These are phyloP conservation scores for Delonix regia DNA, from an alignment of 306 rosid species.

Conservation along the genomic window DNA sequence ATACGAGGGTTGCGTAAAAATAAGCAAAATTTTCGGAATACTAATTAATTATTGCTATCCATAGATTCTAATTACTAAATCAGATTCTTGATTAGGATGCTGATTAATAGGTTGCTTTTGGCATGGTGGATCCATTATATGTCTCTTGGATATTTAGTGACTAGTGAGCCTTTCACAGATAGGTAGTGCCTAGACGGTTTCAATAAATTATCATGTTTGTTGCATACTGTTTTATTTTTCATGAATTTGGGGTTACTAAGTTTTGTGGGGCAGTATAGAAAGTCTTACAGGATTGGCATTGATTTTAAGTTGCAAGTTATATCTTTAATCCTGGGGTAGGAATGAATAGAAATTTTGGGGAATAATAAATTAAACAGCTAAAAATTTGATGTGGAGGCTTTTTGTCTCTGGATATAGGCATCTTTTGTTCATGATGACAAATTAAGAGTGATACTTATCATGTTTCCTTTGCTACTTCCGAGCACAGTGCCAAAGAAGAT, in stretches of 20 bases:
- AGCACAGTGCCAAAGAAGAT: not conserved
- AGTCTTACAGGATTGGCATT: not conserved
- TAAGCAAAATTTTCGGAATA: not conserved
- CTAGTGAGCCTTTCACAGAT: not conserved
- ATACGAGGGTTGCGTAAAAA: not conserved
- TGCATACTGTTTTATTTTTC: not conserved
- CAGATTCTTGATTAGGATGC: not conserved
- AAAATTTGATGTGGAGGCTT: not conserved
- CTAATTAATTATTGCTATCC: not conserved
- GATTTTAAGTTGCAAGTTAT: not conserved
- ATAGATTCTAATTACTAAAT: not conserved
- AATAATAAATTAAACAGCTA: not conserved
- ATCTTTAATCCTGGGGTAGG: constrained; percentile 8
- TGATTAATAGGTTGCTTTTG: not conserved
- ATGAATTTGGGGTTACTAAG: not conserved
- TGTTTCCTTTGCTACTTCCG: not conserved
- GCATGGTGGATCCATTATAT: not conserved
- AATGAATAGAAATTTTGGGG: not conserved
- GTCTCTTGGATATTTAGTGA: not conserved
- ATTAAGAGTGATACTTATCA: not conserved
- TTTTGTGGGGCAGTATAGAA: not conserved
- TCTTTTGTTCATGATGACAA: not conserved
- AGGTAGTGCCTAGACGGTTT: not conserved
- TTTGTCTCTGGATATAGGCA: constrained; percentile 9
- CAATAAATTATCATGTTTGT: not conserved